Evolutionary conservation across 108 stramenopile species (phyloP).

Genomic region (Halocafeteria seosinensis): DNA sequence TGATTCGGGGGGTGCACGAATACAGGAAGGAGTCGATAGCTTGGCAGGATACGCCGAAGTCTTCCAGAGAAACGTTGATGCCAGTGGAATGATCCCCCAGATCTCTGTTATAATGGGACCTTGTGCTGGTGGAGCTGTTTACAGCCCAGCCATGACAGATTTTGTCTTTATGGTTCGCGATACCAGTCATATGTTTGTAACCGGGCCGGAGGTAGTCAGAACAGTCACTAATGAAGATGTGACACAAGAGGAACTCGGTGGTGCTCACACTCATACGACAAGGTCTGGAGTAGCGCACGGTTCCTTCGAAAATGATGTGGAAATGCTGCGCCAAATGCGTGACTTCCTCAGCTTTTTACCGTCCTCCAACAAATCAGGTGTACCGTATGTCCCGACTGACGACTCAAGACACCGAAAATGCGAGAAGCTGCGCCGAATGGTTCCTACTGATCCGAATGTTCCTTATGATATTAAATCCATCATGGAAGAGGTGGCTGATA

Average conservation of each 20-base stretch:
- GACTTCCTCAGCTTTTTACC: slow-evolving; percentile 76
- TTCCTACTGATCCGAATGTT: slow-evolving; percentile 91
- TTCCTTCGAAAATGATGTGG: slow-evolving; percentile 80
- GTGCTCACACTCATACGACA: slow-evolving; percentile 63
- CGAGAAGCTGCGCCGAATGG: slow-evolving; percentile 60
- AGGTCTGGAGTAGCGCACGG: slow-evolving; percentile 79
- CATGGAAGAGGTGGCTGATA: slow-evolving; percentile 68
- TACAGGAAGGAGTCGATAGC: slow-evolving; percentile 94
- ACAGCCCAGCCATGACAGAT: slow-evolving; percentile 97
- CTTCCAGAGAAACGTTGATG: slow-evolving; percentile 92
- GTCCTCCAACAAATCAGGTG: slow-evolving; percentile 58
- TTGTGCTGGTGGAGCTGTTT: slow-evolving; percentile 78
- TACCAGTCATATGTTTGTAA: slow-evolving; percentile 94
- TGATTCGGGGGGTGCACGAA: slow-evolving; percentile 94
- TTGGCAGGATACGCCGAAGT: slow-evolving; percentile 93
- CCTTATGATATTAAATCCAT: slow-evolving; percentile 84
- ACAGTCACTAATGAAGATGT: slow-evolving; percentile 94
- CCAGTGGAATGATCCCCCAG: slow-evolving; percentile 79
- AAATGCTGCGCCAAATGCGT: slow-evolving; percentile 66
- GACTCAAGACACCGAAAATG: slow-evolving; percentile 64
- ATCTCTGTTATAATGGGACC: slow-evolving; percentile 84
- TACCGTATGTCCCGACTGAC: slow-evolving; percentile 41
- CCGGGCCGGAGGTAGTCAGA: slow-evolving; percentile 95
- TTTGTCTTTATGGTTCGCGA: slow-evolving; percentile 94
- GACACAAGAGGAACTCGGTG: slow-evolving; percentile 92